Percentiles rank a stretch among this genome's conserved stretches.
phyloP scores from a whole-genome alignment of 2,329 filamentous ascomycete genomes.

The Dactylellina leptospora region DNA sequence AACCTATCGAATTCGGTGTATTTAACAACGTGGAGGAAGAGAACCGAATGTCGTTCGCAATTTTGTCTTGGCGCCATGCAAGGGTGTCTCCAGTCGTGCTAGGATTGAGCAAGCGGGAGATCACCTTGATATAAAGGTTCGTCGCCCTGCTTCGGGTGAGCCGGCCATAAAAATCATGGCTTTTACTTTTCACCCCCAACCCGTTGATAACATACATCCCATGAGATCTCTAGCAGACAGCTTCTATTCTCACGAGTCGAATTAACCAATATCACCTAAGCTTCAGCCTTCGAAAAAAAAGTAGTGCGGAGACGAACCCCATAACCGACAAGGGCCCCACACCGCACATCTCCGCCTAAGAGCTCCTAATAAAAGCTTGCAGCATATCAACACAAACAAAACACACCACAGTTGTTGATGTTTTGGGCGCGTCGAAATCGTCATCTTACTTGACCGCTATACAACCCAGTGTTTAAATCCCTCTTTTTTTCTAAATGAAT shows the following conservation, averaged over 20 bases:
- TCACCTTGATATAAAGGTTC: slow-evolving; percentile 43
- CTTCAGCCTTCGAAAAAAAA: slow-evolving; percentile 34
- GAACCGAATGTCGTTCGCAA: slow-evolving; percentile 47
- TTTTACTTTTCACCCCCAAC: neutral
- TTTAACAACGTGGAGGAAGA: slow-evolving; percentile 50
- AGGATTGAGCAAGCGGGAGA: slow-evolving; percentile 29
- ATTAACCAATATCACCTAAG: slow-evolving; percentile 33
- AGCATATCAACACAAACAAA: slow-evolving; percentile 40
- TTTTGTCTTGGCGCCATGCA: slow-evolving; percentile 50
- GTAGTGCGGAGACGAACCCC: slow-evolving; percentile 46
- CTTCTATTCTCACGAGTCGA: no score
- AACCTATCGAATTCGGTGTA: slow-evolving; percentile 35
- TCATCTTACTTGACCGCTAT: slow-evolving; percentile 37
- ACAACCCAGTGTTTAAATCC: slow-evolving; percentile 24
- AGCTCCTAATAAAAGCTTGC: slow-evolving; percentile 44
- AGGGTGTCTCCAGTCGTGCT: slow-evolving; percentile 20
- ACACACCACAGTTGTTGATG: neutral
- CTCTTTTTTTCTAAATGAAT: slow-evolving; percentile 36
- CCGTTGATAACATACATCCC: slow-evolving; percentile 5
- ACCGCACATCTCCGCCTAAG: slow-evolving; percentile 36
- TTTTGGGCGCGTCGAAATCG: slow-evolving; percentile 17
- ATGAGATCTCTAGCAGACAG: slow-evolving; percentile 13
- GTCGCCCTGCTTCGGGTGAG: slow-evolving; percentile 22
- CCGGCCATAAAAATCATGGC: slow-evolving; percentile 18
- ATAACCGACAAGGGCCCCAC: slow-evolving; percentile 47